phyloP scores from a whole-genome alignment of 2,329 filamentous ascomycete genomes.

The Byssochlamys sp. region DNA sequence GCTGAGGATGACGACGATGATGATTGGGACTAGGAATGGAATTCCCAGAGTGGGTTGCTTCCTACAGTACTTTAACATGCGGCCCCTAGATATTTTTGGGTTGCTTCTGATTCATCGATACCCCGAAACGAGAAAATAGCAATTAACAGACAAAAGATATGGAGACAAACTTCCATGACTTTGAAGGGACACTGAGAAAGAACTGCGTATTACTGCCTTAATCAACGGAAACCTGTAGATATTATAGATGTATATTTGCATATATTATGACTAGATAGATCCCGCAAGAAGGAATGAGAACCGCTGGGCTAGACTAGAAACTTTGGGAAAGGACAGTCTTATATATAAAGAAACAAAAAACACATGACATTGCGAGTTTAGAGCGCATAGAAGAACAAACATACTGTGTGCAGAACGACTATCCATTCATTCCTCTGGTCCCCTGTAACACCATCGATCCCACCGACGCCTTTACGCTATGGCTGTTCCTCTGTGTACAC shows the following conservation, averaged over 20 bases:
- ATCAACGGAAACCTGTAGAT: no score
- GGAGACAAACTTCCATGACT: background rate
- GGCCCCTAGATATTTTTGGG: background rate
- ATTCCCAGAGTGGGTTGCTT: background rate
- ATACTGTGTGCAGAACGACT: background rate
- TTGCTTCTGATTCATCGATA: background rate
- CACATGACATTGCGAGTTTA: background rate
- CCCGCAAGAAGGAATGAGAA: no score
- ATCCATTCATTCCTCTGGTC: background rate
- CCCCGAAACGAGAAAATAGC: background rate
- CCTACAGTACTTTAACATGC: background rate
- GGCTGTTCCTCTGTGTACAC: background rate
- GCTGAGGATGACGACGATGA: conserved; percentile 31
- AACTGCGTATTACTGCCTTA: no score
- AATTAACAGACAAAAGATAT: background rate
- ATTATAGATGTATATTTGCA: no score
- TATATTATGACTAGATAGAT: no score
- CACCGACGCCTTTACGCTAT: background rate
- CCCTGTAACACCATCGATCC: background rate
- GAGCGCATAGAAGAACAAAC: background rate
- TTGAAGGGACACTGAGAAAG: no score
- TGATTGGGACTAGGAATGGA: conserved; percentile 36
- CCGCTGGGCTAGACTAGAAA: no score
- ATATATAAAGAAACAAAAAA: background rate
- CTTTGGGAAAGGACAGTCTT: no score